Percentiles rank a stretch among this genome's conserved stretches.
phyloP scores from a whole-genome alignment of 2,329 filamentous ascomycete genomes.

The Magnaporthiopsis poae region DNA sequence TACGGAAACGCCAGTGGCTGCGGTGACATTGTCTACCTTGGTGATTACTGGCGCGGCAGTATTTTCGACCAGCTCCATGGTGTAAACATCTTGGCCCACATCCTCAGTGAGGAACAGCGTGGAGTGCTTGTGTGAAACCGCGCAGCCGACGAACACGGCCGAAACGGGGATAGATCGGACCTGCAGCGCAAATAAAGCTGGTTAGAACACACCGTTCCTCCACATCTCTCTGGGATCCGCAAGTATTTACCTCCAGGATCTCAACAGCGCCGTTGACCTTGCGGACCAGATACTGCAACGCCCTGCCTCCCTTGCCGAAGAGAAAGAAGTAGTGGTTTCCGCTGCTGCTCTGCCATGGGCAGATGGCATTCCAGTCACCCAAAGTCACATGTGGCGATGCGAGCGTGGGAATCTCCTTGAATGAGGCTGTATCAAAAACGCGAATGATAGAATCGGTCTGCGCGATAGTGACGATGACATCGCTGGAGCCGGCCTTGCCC shows the following conservation, averaged over 20 bases:
- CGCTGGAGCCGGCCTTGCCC: slow-evolving; percentile 19
- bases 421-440: slow-evolving; percentile 25
- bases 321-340: slow-evolving; percentile 34
- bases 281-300: slow-evolving; percentile 28
- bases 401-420: slow-evolving; percentile 22
- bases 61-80: slow-evolving; percentile 29
- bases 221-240: neutral
- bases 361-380: slow-evolving; percentile 39
- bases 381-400: slow-evolving; percentile 21
- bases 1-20: slow-evolving; percentile 31
- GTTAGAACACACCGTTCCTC: neutral
- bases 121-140: slow-evolving; percentile 25
- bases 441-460: slow-evolving; percentile 32
- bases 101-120: slow-evolving; percentile 31
- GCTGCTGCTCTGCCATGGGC: slow-evolving; percentile 32
- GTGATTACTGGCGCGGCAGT: slow-evolving; percentile 26
- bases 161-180: slow-evolving; percentile 33
- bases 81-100: slow-evolving; percentile 27
- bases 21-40: slow-evolving; percentile 10
- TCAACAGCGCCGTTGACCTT: slow-evolving; percentile 19
- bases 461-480: slow-evolving; percentile 27
- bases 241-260: slow-evolving; percentile 25
- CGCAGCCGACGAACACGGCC: slow-evolving; percentile 34
- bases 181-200: slow-evolving; percentile 11
- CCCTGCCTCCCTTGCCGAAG: slow-evolving; percentile 31